Evolutionary conservation across 2,329 filamentous ascomycete species (phyloP).

Genomic region (Pezicula radicicola): DNA sequence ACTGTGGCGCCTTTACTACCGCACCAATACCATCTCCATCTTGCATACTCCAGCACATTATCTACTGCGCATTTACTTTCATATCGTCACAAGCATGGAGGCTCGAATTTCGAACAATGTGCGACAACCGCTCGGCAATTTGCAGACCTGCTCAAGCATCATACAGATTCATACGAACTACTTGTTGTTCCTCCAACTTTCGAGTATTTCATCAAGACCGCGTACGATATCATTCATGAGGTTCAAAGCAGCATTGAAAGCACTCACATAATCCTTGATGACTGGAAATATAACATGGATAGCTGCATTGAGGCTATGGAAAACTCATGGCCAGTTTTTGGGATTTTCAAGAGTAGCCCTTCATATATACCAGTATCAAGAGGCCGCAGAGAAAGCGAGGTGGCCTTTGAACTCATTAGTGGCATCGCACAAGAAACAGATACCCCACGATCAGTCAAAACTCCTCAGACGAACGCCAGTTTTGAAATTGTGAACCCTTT

Average conservation of each 20-base stretch:
- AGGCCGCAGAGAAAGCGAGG: slow-evolving; percentile 21
- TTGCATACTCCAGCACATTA: slow-evolving; percentile 25
- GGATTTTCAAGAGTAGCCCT: slow-evolving; percentile 15
- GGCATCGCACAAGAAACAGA: slow-evolving; percentile 16
- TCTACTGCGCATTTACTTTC: slow-evolving; percentile 21
- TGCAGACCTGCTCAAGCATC: slow-evolving; percentile 31
- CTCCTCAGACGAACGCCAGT: slow-evolving; percentile 19
- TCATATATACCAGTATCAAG: slow-evolving; percentile 10
- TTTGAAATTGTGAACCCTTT: slow-evolving; percentile 16
- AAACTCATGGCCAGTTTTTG: slow-evolving; percentile 25
- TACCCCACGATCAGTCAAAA: slow-evolving; percentile 18
- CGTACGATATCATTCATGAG: slow-evolving; percentile 26
- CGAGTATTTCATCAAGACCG: slow-evolving; percentile 34
- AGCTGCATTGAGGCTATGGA: slow-evolving; percentile 23
- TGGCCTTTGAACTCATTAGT: slow-evolving; percentile 24
- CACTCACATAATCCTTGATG: slow-evolving; percentile 23
- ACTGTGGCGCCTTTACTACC: slow-evolving; percentile 21
- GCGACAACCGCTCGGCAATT: slow-evolving; percentile 33
- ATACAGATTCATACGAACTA: slow-evolving; percentile 37
- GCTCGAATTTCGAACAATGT: slow-evolving; percentile 23
- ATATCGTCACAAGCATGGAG: slow-evolving; percentile 12
- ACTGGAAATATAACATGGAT: slow-evolving; percentile 26
- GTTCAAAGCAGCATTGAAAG: slow-evolving; percentile 25
- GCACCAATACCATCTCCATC: slow-evolving; percentile 27
- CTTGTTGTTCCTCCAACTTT: slow-evolving; percentile 37